Percentiles rank a stretch among this genome's conserved stretches.
phyloP scores from a whole-genome alignment of 305 asterid genomes.

The Fraxinus greggii region DNA sequence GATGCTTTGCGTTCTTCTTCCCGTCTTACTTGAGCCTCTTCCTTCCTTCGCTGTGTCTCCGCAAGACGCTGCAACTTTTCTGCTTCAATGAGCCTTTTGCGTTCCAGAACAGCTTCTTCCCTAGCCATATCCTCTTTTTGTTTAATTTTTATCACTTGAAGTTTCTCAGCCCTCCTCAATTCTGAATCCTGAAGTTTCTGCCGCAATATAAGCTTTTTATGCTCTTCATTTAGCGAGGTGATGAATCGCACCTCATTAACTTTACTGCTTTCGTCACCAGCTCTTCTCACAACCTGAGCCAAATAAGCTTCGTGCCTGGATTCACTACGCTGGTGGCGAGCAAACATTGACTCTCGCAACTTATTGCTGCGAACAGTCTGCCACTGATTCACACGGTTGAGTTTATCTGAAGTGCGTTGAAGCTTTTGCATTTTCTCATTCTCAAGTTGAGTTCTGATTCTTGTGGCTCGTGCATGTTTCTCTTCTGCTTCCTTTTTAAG shows the following conservation, averaged over 20 bases:
- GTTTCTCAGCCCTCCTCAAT: constrained; percentile 93
- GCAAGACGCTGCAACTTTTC: constrained; percentile 96
- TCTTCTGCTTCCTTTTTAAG: constrained; percentile 93
- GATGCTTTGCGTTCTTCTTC: constrained; percentile 99
- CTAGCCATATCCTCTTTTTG: constrained; percentile 95
- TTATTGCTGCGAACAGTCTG: constrained; percentile 88
- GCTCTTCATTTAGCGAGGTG: constrained; percentile 94
- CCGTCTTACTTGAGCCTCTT: constrained; percentile 96
- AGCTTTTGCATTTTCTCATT: constrained; percentile 92
- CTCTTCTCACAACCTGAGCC: constrained; percentile 96
- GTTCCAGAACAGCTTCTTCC: constrained; percentile 98
- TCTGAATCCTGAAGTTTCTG: constrained; percentile 89
- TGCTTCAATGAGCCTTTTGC: constrained; percentile 85
- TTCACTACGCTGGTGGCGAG: constrained; percentile 90
- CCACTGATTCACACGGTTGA: constrained; percentile 91
- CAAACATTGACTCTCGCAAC: constrained; percentile 83
- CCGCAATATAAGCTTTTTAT: constrained; percentile 84
- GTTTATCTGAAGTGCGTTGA: constrained; percentile 87
- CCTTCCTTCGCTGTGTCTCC: constrained; percentile 87
- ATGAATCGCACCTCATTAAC: constrained; percentile 97
- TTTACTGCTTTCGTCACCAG: constrained; percentile 96
- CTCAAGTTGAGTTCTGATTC: constrained; percentile 94
- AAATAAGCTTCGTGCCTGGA: constrained; percentile 91
- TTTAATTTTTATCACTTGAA: constrained; percentile 74
- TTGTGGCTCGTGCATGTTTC: constrained; percentile 95